Evolutionary conservation across 176 grass and related monocot species (phyloP), one percentile per base, ranked within the genome.

Genomic region (Poa pratensis): DNA sequence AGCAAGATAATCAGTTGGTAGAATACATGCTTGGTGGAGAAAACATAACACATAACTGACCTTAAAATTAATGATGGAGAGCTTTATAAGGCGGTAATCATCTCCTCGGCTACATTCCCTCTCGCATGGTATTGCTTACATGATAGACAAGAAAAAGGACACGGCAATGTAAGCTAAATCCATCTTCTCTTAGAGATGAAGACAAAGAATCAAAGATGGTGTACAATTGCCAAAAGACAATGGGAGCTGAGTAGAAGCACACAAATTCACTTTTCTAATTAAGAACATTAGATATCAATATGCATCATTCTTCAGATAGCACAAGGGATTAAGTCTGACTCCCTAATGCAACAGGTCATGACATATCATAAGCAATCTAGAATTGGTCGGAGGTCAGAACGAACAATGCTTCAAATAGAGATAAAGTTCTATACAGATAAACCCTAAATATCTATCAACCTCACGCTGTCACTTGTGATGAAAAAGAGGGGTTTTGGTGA

Each of bases 101-200:
- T 98, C 91, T 89, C 96, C 93, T 51, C 89, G 88, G 87, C 96
- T 98, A 58, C 96, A 98, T 87, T 98, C 96, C 87, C 93, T 90
- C 78, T 98, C 96, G 3, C 96, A 98, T 78, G 87, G 89, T 90
- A 95, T 93, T 53, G 94, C 96, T 98, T 52, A 74, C 60, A 93
- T 53, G 37, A 50, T 18, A 90, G 24, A 82, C 54, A 88, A 53
- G 10, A 15, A 51, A 80, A 79, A 20, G 51, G 50, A 52, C 23
- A 68, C 13, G 4, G 19, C 15, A 49, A 73, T 70, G 68, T 85
- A 19, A 82, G 83, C 22, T 82, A 85, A 76, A 37, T 1, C 5
- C 84, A 69, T 80, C 23, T 65, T 46, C 18, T 63, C 37, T 51
- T 72, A 87, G 51, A 80, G 12, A 72, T 11, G 30, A 52, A 42